phyloP scores from a whole-genome alignment of 306 rosid species.

The Cercis canadensis region DNA sequence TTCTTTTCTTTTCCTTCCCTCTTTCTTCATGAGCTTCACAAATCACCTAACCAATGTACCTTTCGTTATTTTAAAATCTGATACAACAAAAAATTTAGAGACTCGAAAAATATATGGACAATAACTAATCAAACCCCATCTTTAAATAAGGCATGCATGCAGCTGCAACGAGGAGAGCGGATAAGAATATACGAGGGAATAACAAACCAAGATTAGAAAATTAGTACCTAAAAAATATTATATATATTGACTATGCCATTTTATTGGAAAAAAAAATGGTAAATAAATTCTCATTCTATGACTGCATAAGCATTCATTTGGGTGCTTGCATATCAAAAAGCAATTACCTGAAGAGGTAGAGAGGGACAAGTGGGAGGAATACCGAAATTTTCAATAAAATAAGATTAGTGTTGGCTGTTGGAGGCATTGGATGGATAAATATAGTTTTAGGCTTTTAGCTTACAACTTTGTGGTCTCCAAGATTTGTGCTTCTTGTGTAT shows the following conservation, averaged over 20 bases:
- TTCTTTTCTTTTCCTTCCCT: too few relatives aligned
- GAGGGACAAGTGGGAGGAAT: too few relatives aligned
- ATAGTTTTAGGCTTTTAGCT: neutral
- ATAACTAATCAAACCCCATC: too few relatives aligned
- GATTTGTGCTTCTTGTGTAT: slow-evolving; percentile 23
- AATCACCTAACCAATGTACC: neutral
- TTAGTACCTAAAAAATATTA: neutral
- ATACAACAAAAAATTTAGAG: too few relatives aligned
- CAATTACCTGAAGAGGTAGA: too few relatives aligned
- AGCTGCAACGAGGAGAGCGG: too few relatives aligned
- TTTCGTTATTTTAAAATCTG: slow-evolving; percentile 14
- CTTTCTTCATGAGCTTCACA: slow-evolving; percentile 38
- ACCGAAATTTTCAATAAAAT: slow-evolving; percentile 14
- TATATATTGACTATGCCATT: too few relatives aligned
- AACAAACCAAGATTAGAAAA: slow-evolving; percentile 10
- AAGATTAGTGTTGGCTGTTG: neutral
- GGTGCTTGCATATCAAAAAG: too few relatives aligned
- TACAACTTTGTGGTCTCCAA: slow-evolving; percentile 28
- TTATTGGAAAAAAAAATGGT: neutral
- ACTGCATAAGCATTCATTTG: too few relatives aligned
- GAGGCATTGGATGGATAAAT: neutral
- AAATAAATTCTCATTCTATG: too few relatives aligned
- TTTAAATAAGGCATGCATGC: too few relatives aligned
- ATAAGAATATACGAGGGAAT: slow-evolving; percentile 10
- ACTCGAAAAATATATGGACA: slow-evolving; percentile 4